Percentiles rank a stretch among this genome's conserved stretches.
Evolutionary conservation across 2,329 filamentous ascomycete genomes (phyloP).

Genomic region (Xylariaceae sp.): DNA sequence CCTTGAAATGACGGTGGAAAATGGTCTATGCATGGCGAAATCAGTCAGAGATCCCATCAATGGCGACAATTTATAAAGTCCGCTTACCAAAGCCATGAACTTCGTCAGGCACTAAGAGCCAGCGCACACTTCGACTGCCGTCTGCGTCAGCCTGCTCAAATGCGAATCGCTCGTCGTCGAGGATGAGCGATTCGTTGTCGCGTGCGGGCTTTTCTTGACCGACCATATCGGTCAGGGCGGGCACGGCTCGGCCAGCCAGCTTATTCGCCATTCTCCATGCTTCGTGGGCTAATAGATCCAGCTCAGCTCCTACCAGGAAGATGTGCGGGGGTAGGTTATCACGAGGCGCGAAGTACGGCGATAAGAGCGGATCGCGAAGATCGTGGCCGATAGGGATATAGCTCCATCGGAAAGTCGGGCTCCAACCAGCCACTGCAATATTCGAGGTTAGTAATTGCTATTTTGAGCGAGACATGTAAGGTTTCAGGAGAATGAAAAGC

Average conservation of each 20-base stretch:
- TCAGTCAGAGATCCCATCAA: too few species aligned
- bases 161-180: constrained; percentile 46
- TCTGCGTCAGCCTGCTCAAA: constrained; percentile 42
- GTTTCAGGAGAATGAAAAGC: too few species aligned
- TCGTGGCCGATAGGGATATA: constrained; percentile 48
- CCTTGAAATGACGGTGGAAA: constrained; percentile 37
- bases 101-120: too few species aligned
- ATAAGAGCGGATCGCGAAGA: constrained; percentile 49
- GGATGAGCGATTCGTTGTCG: constrained; percentile 31
- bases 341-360: constrained; percentile 44
- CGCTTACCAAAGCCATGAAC: too few species aligned
- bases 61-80: too few species aligned
- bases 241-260: constrained; percentile 43
- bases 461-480: too few species aligned
- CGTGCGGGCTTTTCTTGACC: constrained; percentile 36
- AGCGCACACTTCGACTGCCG: too few species aligned
- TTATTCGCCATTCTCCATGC: constrained; percentile 47
- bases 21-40: too few species aligned
- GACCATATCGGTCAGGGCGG: constrained; percentile 37
- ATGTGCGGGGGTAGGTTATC: constrained; percentile 49
- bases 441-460: too few species aligned
- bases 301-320: constrained; percentile 52
- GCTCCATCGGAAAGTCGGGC: constrained; percentile 49
- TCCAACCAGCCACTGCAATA: constrained; percentile 38
- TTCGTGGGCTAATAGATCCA: constrained; percentile 55